Conservation (phyloP, 768 basidiomycete species). For the Heimioporus sp. region DNA sequence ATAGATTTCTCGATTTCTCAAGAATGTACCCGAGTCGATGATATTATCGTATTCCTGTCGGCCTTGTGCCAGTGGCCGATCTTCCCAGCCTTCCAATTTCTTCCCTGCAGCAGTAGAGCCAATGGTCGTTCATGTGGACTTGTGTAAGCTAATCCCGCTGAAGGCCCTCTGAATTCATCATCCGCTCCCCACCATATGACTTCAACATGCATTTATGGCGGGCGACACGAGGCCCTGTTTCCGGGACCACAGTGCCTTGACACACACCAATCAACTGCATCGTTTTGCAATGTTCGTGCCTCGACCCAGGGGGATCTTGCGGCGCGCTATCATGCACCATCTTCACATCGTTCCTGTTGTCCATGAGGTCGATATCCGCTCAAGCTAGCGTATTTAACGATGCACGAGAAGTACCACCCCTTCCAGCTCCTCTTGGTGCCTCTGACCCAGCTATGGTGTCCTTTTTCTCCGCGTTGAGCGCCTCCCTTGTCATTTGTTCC, state of each 20-base stretch:
- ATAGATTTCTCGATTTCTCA: neutral
- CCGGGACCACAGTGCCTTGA: slow-evolving; percentile 2
- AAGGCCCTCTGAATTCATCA: neutral
- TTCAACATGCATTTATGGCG: neutral
- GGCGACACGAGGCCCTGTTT: neutral
- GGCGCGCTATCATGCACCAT: neutral
- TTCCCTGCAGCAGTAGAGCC: neutral
- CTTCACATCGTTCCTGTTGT: slow-evolving; percentile 5
- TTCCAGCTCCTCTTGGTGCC: neutral
- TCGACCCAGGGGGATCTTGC: neutral
- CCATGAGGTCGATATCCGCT: slow-evolving; percentile 1
- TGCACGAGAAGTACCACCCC: neutral
- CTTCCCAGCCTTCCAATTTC: neutral
- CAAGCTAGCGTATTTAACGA: slow-evolving; percentile 18
- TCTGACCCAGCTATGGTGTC: slow-evolving; percentile 12
- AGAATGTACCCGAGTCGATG: neutral
- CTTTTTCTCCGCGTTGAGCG: slow-evolving; percentile 5
- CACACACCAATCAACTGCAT: neutral
- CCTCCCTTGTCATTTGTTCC: slow-evolving; percentile 1
- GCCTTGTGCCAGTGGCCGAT: neutral
- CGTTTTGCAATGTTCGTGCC: neutral
- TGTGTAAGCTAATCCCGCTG: neutral
- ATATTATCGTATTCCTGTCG: neutral
- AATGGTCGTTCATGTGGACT: neutral
- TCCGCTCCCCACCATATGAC: slow-evolving; percentile 5